phyloP scores from a whole-genome alignment of 2,329 filamentous ascomycete genomes.

The Apiospora arundinis region DNA sequence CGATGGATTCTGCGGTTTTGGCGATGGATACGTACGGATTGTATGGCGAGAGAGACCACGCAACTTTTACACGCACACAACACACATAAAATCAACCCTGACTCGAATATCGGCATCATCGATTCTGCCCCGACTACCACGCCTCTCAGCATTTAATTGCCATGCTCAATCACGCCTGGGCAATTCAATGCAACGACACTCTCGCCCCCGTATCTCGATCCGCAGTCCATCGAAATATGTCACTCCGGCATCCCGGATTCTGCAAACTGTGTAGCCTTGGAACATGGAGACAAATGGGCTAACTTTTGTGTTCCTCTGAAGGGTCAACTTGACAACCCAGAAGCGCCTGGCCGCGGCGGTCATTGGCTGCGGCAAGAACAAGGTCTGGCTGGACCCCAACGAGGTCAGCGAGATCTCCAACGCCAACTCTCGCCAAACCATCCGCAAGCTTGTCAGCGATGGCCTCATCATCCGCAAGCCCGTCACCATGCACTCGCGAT shows the following conservation, averaged over 20 bases:
- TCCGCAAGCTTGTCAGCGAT: constrained; percentile 99
- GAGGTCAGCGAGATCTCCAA: constrained; percentile 99
- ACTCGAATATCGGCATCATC: constrained; percentile 16
- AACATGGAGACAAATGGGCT: constrained; percentile 19
- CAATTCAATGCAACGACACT: background rate
- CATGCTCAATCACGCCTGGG: background rate
- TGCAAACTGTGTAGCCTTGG: constrained; percentile 6
- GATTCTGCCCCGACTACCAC: constrained; percentile 11
- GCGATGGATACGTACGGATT: constrained; percentile 10
- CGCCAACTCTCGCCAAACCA: constrained; percentile 99
- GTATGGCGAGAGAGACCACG: constrained; percentile 2
- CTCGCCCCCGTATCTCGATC: background rate
- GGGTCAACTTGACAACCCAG: constrained; percentile 99
- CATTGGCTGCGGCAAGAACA: constrained; percentile 98
- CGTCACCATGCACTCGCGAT: constrained; percentile 99
- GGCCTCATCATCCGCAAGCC: constrained; percentile 99
- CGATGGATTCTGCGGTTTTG: constrained; percentile 14
- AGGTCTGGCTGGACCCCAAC: constrained; percentile 99
- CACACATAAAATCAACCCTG: background rate
- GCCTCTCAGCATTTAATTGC: background rate
- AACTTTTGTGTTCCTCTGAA: constrained; percentile 47
- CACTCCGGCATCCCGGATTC: background rate
- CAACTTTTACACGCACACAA: background rate
- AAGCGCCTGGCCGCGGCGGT: constrained; percentile 99
- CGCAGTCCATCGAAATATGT: constrained; percentile 15